Conservation (phyloP, 2,329 filamentous ascomycete genomes). For the Claviceps pazoutovae region DNA sequence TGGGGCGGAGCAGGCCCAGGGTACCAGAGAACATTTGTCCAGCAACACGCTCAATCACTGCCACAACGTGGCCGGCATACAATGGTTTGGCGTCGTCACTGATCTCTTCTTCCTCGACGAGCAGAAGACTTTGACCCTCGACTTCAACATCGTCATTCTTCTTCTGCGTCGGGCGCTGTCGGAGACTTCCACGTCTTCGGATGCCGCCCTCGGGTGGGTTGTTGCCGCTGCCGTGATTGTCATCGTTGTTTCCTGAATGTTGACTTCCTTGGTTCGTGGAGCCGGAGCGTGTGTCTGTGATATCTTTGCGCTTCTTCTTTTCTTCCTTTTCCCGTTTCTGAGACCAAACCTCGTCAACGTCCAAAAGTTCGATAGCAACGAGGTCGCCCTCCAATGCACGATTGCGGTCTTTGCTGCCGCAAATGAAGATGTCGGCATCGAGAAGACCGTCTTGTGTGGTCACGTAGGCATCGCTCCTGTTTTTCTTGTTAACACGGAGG, state of each 20-base stretch:
- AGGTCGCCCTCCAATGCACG: constrained; percentile 91
- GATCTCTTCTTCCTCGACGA: constrained; percentile 97
- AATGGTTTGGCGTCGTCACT: constrained; percentile 96
- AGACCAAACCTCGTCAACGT: constrained; percentile 96
- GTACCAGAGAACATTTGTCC: constrained; percentile 99
- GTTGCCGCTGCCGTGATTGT: constrained; percentile 46
- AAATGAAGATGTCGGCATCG: constrained; percentile 98
- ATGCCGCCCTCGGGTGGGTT: constrained; percentile 67
- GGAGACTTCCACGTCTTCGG: constrained; percentile 82
- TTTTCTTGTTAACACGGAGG: constrained; percentile 98
- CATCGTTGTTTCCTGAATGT: constrained; percentile 46
- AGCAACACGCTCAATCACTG: constrained; percentile 90
- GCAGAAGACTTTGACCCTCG: constrained; percentile 87
- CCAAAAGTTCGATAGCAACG: constrained; percentile 87
- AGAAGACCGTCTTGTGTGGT: constrained; percentile 76
- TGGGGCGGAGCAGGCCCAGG: constrained; percentile 82
- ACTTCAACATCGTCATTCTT: constrained; percentile 99
- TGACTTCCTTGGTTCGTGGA: constrained; percentile 61
- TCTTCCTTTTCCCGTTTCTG: constrained; percentile 99
- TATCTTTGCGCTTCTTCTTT: constrained; percentile 99
- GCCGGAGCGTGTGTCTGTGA: constrained; percentile 74
- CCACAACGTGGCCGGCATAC: constrained; percentile 92
- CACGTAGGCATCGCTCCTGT: constrained; percentile 95
- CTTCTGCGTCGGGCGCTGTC: constrained; percentile 95
- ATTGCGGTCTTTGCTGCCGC: constrained; percentile 96